A percentile compares a stretch with the other conserved stretches of the same genome.
phyloP scores from a whole-genome alignment of 208 protist species.

The Leptomonas seymouri region DNA sequence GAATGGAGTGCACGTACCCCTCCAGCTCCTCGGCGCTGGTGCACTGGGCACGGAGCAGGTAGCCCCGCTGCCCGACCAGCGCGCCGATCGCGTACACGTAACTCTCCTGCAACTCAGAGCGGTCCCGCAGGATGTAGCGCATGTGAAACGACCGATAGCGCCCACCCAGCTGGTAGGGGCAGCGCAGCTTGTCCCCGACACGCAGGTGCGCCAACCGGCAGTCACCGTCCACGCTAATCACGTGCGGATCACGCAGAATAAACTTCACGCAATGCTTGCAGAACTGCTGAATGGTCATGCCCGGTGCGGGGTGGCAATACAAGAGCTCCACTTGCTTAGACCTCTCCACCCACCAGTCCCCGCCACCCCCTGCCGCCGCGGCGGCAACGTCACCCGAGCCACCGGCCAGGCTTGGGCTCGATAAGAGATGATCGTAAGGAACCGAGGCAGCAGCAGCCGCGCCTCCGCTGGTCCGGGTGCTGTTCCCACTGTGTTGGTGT shows the following conservation, averaged over 20 bases:
- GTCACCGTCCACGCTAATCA: conserved; percentile 80
- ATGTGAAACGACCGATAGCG: conserved; percentile 73
- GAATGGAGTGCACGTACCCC: conserved; percentile 63
- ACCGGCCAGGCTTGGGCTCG: background rate
- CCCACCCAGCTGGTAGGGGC: conserved; percentile 54
- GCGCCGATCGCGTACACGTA: conserved; percentile 75
- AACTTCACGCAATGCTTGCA: conserved; percentile 79
- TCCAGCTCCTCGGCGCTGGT: conserved; percentile 71
- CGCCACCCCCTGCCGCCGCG: conserved; percentile 4
- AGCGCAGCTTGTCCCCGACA: conserved; percentile 73
- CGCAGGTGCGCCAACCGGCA: conserved; percentile 50
- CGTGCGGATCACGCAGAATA: conserved; percentile 62
- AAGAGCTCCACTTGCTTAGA: conserved; percentile 71
- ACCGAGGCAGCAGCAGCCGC: background rate
- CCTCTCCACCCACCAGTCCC: conserved; percentile 73
- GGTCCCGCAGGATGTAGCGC: conserved; percentile 51
- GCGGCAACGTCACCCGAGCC: conserved; percentile 3
- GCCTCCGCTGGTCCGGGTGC: background rate
- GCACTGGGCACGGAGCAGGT: conserved; percentile 74
- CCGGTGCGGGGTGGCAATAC: conserved; percentile 76
- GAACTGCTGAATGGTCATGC: conserved; percentile 63
- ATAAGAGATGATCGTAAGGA: background rate
- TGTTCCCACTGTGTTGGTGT: conserved; percentile 1
- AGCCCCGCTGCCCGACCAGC: conserved; percentile 72
- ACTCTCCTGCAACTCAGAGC: conserved; percentile 62